A percentile compares a stretch with the other conserved stretches of the same genome.
These are phyloP conservation scores for Eucalyptus sideroxylon DNA, from an alignment of 345 rosid species.

Conservation along the genomic window DNA sequence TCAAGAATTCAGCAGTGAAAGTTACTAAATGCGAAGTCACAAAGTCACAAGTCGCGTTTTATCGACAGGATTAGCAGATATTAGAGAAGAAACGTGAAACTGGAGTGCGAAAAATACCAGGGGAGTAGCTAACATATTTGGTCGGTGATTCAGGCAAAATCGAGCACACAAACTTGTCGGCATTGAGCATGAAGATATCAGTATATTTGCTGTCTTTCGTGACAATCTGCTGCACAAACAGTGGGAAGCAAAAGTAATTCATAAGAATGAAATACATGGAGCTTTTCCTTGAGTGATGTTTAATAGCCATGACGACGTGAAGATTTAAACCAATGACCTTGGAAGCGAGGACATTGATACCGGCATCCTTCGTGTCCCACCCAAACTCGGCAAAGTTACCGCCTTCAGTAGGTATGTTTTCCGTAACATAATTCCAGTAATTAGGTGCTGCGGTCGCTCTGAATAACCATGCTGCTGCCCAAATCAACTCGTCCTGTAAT, in stretches of 20 bases:
- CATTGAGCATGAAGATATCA: constrained; percentile 5
- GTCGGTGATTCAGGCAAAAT: constrained; percentile 51
- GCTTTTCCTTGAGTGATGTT: not conserved
- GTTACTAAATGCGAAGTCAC: not conserved
- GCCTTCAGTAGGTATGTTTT: not conserved
- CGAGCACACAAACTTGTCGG: constrained; percentile 25
- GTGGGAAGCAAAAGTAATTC: not conserved
- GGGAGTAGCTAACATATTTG: constrained; percentile 24
- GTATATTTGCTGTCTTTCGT: not conserved
- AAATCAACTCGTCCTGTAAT: constrained; percentile 62
- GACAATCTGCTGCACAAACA: constrained; percentile 2
- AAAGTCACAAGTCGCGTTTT: not conserved
- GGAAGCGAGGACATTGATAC: constrained; percentile 61
- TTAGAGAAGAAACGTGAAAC: not conserved
- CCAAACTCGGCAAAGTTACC: constrained; percentile 39
- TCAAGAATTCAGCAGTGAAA: not conserved
- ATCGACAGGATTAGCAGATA: not conserved
- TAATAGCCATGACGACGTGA: not conserved
- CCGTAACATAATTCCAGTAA: constrained; percentile 31
- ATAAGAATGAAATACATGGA: not conserved
- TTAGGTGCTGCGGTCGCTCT: constrained; percentile 34
- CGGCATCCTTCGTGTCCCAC: constrained; percentile 79
- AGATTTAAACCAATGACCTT: constrained; percentile 19
- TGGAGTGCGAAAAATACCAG: constrained; percentile 8
- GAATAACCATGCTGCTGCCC: constrained; percentile 88